Evolutionary conservation across 352 stramenopile genomes (phyloP).

Genomic region (Phytophthora cryptogea): DNA sequence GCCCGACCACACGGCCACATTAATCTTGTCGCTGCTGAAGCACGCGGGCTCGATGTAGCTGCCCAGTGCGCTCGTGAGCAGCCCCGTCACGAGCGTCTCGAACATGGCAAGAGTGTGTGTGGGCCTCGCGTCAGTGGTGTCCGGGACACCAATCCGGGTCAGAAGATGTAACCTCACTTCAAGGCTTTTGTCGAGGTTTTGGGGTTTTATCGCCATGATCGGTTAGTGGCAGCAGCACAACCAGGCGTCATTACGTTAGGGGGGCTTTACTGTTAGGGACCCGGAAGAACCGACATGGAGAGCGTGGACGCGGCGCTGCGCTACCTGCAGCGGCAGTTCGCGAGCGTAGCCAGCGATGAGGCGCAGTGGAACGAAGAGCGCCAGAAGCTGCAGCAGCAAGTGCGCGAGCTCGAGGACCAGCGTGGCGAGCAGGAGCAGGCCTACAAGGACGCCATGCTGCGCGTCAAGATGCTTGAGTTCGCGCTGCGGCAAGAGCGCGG

Average conservation of each 20-base stretch:
- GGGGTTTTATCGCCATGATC: constrained; percentile 9
- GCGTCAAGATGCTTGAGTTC: constrained; percentile 91
- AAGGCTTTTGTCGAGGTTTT: constrained; percentile 22
- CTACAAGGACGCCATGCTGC: constrained; percentile 85
- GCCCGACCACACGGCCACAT: constrained; percentile 85
- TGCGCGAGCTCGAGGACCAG: constrained; percentile 81
- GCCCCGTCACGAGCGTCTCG: constrained; percentile 84
- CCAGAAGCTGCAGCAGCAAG: constrained; percentile 68
- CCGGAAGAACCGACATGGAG: constrained; percentile 56
- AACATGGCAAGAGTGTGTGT: constrained; percentile 60
- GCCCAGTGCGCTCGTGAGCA: constrained; percentile 85
- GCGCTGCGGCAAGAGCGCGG: constrained; percentile 79
- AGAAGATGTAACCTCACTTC: constrained; percentile 19
- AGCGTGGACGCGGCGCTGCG: constrained; percentile 85
- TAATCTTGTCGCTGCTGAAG: constrained; percentile 91
- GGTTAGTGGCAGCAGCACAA: constrained; percentile 26
- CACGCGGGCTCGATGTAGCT: constrained; percentile 88
- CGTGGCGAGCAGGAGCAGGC: constrained; percentile 77
- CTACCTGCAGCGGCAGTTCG: constrained; percentile 86
- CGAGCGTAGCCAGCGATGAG: constrained; percentile 79
- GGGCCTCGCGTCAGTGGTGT: constrained; percentile 3
- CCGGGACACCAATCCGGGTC: neutral
- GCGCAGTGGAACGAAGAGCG: constrained; percentile 79
- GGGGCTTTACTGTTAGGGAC: constrained; percentile 4
- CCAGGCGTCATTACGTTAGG: constrained; percentile 8